phyloP scores from a whole-genome alignment of 1,284 basidiomycete genomes.

The Hemileia vastatrix region DNA sequence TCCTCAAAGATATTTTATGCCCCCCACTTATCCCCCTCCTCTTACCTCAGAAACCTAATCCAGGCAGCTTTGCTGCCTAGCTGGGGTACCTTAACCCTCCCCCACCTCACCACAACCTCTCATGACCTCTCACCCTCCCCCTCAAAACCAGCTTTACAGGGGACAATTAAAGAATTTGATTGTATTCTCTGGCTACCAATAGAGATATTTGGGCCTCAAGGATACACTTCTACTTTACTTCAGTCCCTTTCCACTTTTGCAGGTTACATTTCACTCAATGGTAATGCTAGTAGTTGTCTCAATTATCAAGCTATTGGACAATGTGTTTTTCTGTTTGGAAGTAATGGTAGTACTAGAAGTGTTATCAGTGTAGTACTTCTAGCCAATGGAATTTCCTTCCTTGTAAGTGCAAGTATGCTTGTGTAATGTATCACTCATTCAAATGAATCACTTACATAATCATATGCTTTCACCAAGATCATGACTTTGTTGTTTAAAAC shows the following conservation, averaged over 20 bases:
- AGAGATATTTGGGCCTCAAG: constrained; percentile 20
- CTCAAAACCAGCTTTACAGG: neutral
- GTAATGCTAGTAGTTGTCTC: constrained; percentile 8
- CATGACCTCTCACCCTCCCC: too few relatives aligned
- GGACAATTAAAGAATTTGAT: neutral
- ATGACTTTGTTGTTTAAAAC: constrained; percentile 20
- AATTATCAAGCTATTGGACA: neutral
- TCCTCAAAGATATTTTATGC: too few relatives aligned
- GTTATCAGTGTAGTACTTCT: constrained; percentile 19
- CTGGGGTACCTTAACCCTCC: too few relatives aligned
- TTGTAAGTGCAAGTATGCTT: neutral
- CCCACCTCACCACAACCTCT: too few relatives aligned
- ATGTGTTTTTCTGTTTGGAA: constrained; percentile 12
- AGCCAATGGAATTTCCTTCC: constrained; percentile 21
- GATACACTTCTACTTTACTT: constrained; percentile 17
- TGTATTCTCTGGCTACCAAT: neutral
- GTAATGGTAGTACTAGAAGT: neutral
- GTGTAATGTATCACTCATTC: neutral
- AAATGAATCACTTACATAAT: neutral
- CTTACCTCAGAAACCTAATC: too few relatives aligned
- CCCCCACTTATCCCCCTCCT: too few relatives aligned
- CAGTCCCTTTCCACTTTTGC: constrained; percentile 12
- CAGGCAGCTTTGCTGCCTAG: too few relatives aligned
- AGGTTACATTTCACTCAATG: constrained; percentile 13
- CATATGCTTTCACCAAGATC: constrained; percentile 1